phyloP scores from a whole-genome alignment of 495 filamentous ascomycete genomes.

The Collariella sp. region DNA sequence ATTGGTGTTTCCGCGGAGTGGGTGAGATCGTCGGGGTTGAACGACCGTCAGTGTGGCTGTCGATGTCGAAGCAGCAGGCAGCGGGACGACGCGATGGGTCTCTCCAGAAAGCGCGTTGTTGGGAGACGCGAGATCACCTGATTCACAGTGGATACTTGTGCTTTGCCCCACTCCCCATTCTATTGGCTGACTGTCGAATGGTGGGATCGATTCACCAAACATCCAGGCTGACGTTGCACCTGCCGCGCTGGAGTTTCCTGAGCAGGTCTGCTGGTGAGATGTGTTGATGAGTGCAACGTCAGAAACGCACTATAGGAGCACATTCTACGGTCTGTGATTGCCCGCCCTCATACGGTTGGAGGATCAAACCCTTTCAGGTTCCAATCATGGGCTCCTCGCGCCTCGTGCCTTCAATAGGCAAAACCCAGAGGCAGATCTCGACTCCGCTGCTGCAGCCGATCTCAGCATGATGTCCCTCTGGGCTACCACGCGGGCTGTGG shows the following conservation, averaged over 20 bases:
- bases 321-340: background rate
- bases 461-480: too few species aligned
- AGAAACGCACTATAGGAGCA: background rate
- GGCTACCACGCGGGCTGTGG: too few species aligned
- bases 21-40: background rate
- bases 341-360: too few species aligned
- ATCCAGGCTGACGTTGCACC: too few species aligned
- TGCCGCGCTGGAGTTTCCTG: too few species aligned
- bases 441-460: too few species aligned
- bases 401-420: too few species aligned
- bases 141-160: too few species aligned
- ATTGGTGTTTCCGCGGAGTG: background rate
- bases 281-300: background rate
- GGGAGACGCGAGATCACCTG: constrained; percentile 14
- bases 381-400: too few species aligned
- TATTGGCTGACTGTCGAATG: background rate
- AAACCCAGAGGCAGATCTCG: too few species aligned
- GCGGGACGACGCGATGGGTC: constrained; percentile 9
- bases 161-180: constrained; percentile 1
- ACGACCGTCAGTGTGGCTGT: background rate
- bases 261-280: background rate
- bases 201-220: background rate
- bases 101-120: constrained; percentile 9
- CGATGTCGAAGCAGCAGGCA: background rate
- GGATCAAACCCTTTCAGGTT: too few species aligned